Percentiles rank a stretch among this genome's conserved stretches.
Conservation (phyloP, 441 rosid genomes). For the Breynia disticha region DNA sequence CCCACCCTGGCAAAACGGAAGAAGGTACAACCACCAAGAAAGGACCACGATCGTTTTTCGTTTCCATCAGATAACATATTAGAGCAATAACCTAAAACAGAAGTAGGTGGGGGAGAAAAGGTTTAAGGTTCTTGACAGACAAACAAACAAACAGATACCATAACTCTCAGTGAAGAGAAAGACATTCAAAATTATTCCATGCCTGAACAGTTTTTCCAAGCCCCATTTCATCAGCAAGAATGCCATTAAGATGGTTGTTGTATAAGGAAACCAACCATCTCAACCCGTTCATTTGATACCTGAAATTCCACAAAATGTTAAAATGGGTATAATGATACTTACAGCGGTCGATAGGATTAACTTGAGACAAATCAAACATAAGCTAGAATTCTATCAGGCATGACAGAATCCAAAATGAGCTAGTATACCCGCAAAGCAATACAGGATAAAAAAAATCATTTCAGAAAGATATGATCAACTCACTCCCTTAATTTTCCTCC, state of each 20-base stretch:
- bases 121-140: slow-evolving; percentile 12
- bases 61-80: slow-evolving; percentile 91
- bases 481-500: slow-evolving; percentile 94
- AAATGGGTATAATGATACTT: background rate
- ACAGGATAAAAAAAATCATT: background rate
- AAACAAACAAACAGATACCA: slow-evolving; percentile 1
- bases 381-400: background rate
- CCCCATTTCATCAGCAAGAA: slow-evolving; percentile 99
- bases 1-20: slow-evolving; percentile 95
- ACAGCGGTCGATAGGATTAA: too few species aligned
- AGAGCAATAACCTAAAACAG: slow-evolving; percentile 66
- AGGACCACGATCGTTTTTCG: slow-evolving; percentile 91
- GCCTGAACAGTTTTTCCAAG: slow-evolving; percentile 99
- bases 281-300: slow-evolving; percentile 96
- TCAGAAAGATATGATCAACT: slow-evolving; percentile 26
- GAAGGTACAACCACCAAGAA: slow-evolving; percentile 95
- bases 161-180: background rate
- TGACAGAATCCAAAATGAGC: background rate
- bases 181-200: slow-evolving; percentile 3
- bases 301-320: slow-evolving; percentile 21
- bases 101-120: slow-evolving; percentile 2
- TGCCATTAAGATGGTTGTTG: slow-evolving; percentile 88
- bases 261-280: slow-evolving; percentile 91
- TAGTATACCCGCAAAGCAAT: background rate
- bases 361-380: background rate